Base-by-base conservation (phyloP, 371 early-diverging fungal species). In the Syncephalis fuscata region DNA sequence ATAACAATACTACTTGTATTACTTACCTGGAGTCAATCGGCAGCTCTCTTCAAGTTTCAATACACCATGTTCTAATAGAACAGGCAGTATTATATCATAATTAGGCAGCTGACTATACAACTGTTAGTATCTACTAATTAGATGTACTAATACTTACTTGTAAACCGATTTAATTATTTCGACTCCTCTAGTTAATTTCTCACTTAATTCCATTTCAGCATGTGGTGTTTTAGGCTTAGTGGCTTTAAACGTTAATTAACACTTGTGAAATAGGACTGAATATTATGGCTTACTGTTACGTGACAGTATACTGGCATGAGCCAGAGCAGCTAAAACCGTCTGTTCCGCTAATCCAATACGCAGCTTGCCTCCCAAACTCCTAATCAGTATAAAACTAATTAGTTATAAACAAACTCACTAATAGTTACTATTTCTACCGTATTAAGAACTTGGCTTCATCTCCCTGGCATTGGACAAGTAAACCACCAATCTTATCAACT, bases 321-420 rank as follows among this genome's bases (percentile, higher is more conserved):
- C 92, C 16, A 99, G 66, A 0, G 94, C 78, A 11, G 76, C 73
- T 27, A 97, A 70, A 4, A 96, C 85, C 0, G 96, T 91, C 59
- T 91, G 81, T 64, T 95, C 98, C 0, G 98, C 98, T 21, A 99
- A 67, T 26, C 98, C 98, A 53, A 99, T 97, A 24, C 98, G 79
- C 37, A 99, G 72, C 52, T 92, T 94, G 16, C 98, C 99, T 60
- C 93, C 95, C 19, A 98, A 66, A 22, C 90, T 86, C 47, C 92
- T 76, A 52, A 37, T 42, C 16, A 27, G 25, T 24, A 52, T 20
- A 20, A 8, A 10, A 20, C 17, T n/a, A 11, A 54, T 38, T 5
- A 2, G 38, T 36, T 36, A 15, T 21, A 47, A 37, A 43, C 39
- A 17, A 19, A 44, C 20, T 17, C 19, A 9, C 11, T 23, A 10